Base-by-base conservation (phyloP, 1,139 yeast genomes). In the Lodderomyces margitis region DNA sequence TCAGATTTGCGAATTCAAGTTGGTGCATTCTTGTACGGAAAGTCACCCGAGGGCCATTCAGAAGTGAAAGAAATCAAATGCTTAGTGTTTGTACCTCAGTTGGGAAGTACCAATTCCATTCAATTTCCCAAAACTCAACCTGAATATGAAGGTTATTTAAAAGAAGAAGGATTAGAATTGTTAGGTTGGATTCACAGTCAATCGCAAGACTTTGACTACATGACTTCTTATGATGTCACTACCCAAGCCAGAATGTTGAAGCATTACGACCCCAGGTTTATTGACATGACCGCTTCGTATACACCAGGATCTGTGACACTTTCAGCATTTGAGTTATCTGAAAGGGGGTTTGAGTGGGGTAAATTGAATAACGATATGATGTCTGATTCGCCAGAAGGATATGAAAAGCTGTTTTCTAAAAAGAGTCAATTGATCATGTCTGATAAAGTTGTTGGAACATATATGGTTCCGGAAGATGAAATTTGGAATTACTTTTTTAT, bases 401-500 rank as follows among this genome's bases (percentile, higher is more conserved):
- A 78, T 59, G 71, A 76, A 2, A 68, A 81, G 1, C 56, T 63
- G 0, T 88, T 80, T 59, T 83, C 87, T 34, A 69, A 65, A 28
- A 75, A 76, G 52, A 76, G 84, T 7, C 96, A 89, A 55, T 60
- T 92, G 48, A 65, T 91, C 24, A 61, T 92, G 31, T 81, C 96
- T 0, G 95, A 85, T 48, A 72, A 83, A 44, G 74, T 88, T 41
- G 74, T 76, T 57, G 98, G 98, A 4, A 84, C 82, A 47, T 91
- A 87, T 61, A 62, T 87, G 65, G 95, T 89, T 1, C 98, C 99
- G 1, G 83, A 80, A 30, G 85, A 85, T 37, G 82, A 80, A 43
- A 60, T 89, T 27, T 92, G 99, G 98, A 92, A 92, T 59, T 89
- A 85, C 58, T 78, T 94, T 3, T 92, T 94, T 56, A 75, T 88